Evolutionary conservation across 352 stramenopile genomes (phyloP).

Genomic region (Phytophthora nicotianae): DNA sequence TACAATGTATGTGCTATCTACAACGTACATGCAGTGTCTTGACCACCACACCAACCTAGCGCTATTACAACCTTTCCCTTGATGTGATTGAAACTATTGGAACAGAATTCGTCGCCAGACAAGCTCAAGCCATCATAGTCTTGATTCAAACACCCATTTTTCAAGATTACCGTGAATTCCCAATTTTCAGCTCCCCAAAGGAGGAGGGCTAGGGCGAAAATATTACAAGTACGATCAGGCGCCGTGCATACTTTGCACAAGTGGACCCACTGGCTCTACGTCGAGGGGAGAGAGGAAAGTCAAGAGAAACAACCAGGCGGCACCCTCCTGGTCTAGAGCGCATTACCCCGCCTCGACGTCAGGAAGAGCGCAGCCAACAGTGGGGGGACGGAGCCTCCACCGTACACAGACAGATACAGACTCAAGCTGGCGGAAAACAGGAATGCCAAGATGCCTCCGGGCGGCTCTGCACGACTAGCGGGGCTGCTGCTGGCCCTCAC

Average conservation of each 20-base stretch:
- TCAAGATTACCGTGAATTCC: conserved; percentile 4
- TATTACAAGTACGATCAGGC: conserved; percentile 1
- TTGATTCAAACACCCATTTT: no score
- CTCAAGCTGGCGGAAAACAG: conserved; percentile 27
- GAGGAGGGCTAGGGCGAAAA: conserved; percentile 3
- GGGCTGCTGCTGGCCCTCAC: conserved; percentile 3
- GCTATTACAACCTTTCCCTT: no score
- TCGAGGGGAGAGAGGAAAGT: conserved; percentile 22
- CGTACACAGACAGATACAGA: conserved; percentile 11
- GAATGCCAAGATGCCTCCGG: conserved; percentile 32
- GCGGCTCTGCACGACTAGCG: conserved; percentile 12
- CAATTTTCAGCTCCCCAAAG: conserved; percentile 9
- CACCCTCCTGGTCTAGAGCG: conserved; percentile 7
- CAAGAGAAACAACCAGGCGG: conserved; percentile 31
- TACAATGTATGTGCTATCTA: no score
- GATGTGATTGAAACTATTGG: no score
- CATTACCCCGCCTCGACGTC: background rate
- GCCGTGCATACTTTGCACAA: conserved; percentile 17
- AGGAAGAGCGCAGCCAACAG: conserved; percentile 16
- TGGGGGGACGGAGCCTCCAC: conserved; percentile 13
- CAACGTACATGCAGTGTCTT: no score
- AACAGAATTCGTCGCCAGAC: no score
- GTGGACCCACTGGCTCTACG: conserved; percentile 31
- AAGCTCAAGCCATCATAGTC: no score
- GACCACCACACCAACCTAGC: no score